Evolutionary conservation across 345 rosid species (phyloP).

Genomic region (Hevea brasiliensis): DNA sequence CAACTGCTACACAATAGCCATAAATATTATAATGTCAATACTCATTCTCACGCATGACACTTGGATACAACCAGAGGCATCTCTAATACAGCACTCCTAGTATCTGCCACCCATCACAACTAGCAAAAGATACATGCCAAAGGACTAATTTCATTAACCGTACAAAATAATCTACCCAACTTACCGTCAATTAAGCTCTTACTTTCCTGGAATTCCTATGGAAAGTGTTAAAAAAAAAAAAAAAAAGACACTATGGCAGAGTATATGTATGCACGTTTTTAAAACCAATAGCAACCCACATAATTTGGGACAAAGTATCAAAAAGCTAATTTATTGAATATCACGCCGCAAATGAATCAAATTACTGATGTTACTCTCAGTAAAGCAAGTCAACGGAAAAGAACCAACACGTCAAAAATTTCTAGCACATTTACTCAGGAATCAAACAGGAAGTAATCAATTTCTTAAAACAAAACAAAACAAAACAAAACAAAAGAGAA

Average conservation of each 20-base stretch:
- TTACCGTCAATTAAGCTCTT: background rate
- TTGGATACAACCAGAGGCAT: background rate
- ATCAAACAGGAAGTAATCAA: background rate
- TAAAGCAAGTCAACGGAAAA: background rate
- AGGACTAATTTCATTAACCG: background rate
- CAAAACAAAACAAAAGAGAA: no score
- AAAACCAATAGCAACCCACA: background rate
- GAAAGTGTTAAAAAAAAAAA: background rate
- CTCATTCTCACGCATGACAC: no score
- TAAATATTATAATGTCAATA: background rate
- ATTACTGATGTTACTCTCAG: background rate
- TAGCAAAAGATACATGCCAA: background rate
- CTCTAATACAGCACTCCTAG: background rate
- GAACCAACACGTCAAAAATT: background rate
- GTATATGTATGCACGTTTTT: no score
- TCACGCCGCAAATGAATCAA: background rate
- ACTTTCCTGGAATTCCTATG: background rate
- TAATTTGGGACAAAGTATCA: background rate
- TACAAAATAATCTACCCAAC: background rate
- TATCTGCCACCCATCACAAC: background rate
- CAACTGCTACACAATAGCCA: background rate
- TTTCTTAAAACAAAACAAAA: background rate
- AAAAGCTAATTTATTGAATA: background rate
- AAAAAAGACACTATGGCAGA: background rate
- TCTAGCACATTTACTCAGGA: constrained; percentile 1